Conservation (phyloP, 805 yeast species). For the Ogataea zsoltii region DNA sequence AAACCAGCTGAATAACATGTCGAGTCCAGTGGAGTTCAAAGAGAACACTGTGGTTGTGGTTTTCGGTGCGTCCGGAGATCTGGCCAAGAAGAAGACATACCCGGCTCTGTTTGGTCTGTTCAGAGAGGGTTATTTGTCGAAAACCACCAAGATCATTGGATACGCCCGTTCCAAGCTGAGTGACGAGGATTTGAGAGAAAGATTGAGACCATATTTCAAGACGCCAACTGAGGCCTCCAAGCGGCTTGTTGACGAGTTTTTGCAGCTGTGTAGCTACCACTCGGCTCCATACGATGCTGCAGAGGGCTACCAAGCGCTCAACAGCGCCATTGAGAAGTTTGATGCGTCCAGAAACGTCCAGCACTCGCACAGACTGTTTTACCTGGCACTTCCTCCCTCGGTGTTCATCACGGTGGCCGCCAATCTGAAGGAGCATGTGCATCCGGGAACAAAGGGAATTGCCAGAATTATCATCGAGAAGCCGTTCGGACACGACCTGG, state of each 20-base stretch:
- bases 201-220: constrained; percentile 66
- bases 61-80: constrained; percentile 93
- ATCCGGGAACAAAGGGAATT: constrained; percentile 62
- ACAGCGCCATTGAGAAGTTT: constrained; percentile 53
- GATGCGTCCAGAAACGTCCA: constrained; percentile 50
- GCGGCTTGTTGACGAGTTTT: constrained; percentile 59
- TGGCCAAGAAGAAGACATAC: constrained; percentile 93
- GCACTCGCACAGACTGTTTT: constrained; percentile 78
- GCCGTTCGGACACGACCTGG: constrained; percentile 94
- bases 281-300: constrained; percentile 78
- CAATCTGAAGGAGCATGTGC: constrained; percentile 66
- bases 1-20: constrained; percentile 9
- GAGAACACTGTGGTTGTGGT: constrained; percentile 74
- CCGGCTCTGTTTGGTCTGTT: constrained; percentile 79
- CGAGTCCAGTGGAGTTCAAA: constrained; percentile 45
- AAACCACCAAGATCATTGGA: constrained; percentile 74
- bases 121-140: constrained; percentile 76
- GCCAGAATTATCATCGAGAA: constrained; percentile 90
- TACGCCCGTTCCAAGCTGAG: constrained; percentile 84
- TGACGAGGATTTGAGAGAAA: constrained; percentile 63
- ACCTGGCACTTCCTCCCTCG: constrained; percentile 93
- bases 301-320: constrained; percentile 68
- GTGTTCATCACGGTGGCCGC: constrained; percentile 80
- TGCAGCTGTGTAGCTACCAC: constrained; percentile 64
- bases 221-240: constrained; percentile 31